Base-by-base conservation (phyloP, 306 rosid genomes). In the Quercus dentata region DNA sequence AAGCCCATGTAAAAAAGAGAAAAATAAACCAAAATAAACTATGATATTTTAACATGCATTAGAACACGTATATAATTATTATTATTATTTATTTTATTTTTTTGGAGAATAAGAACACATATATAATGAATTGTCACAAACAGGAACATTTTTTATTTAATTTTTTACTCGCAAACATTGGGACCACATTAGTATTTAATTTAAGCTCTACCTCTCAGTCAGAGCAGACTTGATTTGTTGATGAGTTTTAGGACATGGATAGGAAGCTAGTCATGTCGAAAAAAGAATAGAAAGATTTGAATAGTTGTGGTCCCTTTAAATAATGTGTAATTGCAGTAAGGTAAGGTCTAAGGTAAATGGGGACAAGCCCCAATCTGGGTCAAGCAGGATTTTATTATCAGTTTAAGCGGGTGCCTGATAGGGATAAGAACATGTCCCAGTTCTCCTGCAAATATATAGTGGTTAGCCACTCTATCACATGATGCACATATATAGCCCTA, bases 251-350 rank as follows among this genome's bases (percentile, higher is more conserved):
- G 69, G 74, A 77, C 54, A 59, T n/a, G 78, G n/a, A 44, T 58
- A 73, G 61, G 35, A 81, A 71, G 70, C 74, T 14, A 54, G 79
- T 82, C 79, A 12, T 28, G 63, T 85, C 75, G 71, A 61, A 81
- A 76, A 14, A 74, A 76, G 85, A 81, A 83, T 77, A 80, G 78
- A 87, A 86, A 81, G 78, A 85, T 73, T 89, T 83, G 79, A 89
- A 75, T 78, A 30, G 8, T n/a, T 7, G 85, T 80, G 87, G 86
- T 86, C 88, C 89, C 87, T 38, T 38, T 38, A 38, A 38, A 38
- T 33, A 69, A 57, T 38, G 38, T 74, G 80, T 84, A 64, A 80
- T 68, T 69, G 69, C 69, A n/a, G 12, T 20, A 21, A 58, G 52
- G 38, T 3, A 67, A 19, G 33, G 49, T 19, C 41, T 6, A 21